phyloP scores from a whole-genome alignment of 352 stramenopile genomes.

The Pythium aquatile region DNA sequence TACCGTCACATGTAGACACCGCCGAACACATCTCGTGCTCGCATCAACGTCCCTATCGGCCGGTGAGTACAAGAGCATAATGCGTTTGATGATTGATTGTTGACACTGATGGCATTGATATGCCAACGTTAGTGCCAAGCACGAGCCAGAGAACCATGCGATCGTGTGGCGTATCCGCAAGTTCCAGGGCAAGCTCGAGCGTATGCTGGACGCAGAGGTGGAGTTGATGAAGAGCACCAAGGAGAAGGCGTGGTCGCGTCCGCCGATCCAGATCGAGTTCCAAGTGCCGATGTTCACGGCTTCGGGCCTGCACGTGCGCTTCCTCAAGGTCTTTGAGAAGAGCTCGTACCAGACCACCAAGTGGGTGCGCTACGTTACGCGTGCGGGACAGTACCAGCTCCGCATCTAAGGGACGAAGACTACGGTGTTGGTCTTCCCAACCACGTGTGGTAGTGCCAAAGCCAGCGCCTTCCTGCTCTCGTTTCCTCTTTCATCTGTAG shows the following conservation, averaged over 20 bases:
- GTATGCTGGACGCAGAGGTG: slow-evolving; percentile 95
- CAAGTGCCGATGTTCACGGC: slow-evolving; percentile 98
- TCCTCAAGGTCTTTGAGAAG: slow-evolving; percentile 99
- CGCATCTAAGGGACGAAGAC: slow-evolving; percentile 80
- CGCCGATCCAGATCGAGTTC: slow-evolving; percentile 98
- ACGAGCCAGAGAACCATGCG: slow-evolving; percentile 96
- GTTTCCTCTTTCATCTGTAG: slow-evolving; percentile 3
- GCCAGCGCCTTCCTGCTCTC: background rate
- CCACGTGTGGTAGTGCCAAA: background rate
- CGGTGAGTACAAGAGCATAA: slow-evolving; percentile 27
- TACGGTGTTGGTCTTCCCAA: background rate
- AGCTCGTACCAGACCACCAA: slow-evolving; percentile 97
- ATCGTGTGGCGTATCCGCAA: slow-evolving; percentile 98
- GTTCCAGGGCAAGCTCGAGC: slow-evolving; percentile 95
- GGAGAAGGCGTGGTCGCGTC: slow-evolving; percentile 95
- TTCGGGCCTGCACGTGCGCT: slow-evolving; percentile 97
- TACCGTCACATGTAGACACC: slow-evolving; percentile 43
- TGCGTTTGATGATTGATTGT: background rate
- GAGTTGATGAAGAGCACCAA: slow-evolving; percentile 96
- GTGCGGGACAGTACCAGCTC: slow-evolving; percentile 97
- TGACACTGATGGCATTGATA: background rate
- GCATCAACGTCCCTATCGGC: slow-evolving; percentile 95
- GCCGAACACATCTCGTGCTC: slow-evolving; percentile 95
- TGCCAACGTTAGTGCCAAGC: slow-evolving; percentile 83
- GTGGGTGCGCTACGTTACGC: slow-evolving; percentile 99